Evolutionary conservation across 2,329 filamentous ascomycete genomes (phyloP), one percentile per base, ranked within the genome.

Genomic region (Camptophora hylomeconis): DNA sequence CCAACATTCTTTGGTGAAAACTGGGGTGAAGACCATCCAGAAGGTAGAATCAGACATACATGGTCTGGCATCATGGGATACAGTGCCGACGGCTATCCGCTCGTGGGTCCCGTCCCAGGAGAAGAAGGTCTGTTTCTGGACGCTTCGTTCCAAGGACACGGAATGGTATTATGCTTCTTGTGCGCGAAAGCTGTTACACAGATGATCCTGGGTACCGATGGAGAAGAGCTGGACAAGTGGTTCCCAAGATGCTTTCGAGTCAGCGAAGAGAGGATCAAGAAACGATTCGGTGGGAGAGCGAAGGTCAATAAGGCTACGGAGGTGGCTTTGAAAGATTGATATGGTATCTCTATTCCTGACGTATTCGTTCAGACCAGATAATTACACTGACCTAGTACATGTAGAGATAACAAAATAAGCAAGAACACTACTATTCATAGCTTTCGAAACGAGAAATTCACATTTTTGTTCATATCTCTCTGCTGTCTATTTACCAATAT

Each of bases 61-160:
- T 72, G 67, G 66, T 62, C 61, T 7, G 69, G 69, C 2, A 65
- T 71, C 38, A 72, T 71, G 63, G 67, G 65, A 1, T 68, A 62
- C 37, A 66, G 58, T 5, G 52, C 58, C 3, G 68, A 74, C 44
- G 59, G 60, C 0, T 51, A 64, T 23, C 68, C 69, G 0, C 56
- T 69, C 24, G 61, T 72, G 1, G 68, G 68, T 0, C 49, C 56
- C 34, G 50, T 69, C 32, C 3, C 38, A 3, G 56, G 47, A 0
- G 48, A 60, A 22, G 39, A 53, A 11, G 42, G 34, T 1, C 15
- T 48, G 7, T 43, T 24, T 17, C 24, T 43, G 5, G 34, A 31
- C 17, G 40, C 31, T 5, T 34, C 31, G 8, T 39, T 43, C 17
- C 39, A 43, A 17, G 40, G 40, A 3, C 40, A 43, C 26, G 40